Evolutionary conservation across 305 asterid species (phyloP), one percentile per base, ranked within the genome.

Genomic region (Fraxinus velutina): DNA sequence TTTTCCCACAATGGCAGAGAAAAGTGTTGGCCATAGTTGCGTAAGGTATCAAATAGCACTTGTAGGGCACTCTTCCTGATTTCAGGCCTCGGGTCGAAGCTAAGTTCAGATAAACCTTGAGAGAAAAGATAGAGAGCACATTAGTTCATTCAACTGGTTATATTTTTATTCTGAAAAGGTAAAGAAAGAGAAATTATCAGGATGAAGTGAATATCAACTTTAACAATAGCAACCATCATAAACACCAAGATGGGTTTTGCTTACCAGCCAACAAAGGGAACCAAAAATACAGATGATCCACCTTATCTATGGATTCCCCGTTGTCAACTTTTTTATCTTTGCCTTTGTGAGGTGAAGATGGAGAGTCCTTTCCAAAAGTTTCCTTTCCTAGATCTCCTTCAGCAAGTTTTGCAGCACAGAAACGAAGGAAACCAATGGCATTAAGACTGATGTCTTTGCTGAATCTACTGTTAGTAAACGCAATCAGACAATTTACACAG

Each of bases 201-300:
- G 66, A 80, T 66, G 29, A 75, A 27, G 9, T 22, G 50, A 27
- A 27, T 64, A 78, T 78, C 24, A 19, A 39, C 73, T 72, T 33
- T 10, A 29, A 68, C 21, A 5, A 71, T 29, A 79, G 44, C n/a
- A 73, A 68, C 62, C 71, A 84, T 71, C 78, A 84, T 12, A 72
- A 81, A 64, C 72, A 77, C 24, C 68, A 77, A 82, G 47, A 80
- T 1, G 10, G 47, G 32, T 64, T 78, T 57, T 52, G 19, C 76
- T 83, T 89, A 96, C 99, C 99, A 84, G 99, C 99, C 91, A 96
- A 89, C 86, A 96, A 88, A 8, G 99, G 99, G 88, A 94, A 96
- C 99, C 98, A 96, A 84, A 93, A 92, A 85, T 94, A 92, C 66
- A 93, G 95, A 93, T 96, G 95, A 86, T 94, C 97, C 84, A 90